A percentile compares a stretch with the other conserved stretches of the same genome.
Conservation (phyloP, 495 filamentous ascomycete species). For the Penicillium maclennaniae region DNA sequence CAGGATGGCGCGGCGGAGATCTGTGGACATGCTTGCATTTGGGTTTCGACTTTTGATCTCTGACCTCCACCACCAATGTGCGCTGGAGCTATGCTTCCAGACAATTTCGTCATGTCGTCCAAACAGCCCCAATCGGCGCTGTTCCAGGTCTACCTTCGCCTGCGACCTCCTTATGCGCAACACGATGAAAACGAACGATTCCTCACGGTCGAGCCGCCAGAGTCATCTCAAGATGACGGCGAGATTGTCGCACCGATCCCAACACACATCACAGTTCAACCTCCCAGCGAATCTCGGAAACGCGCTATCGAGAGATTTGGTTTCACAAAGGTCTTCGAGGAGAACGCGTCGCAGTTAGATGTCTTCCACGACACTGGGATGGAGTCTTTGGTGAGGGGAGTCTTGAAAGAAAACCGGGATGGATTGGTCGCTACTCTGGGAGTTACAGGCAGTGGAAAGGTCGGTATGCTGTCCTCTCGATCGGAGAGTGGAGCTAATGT, state of each 20-base stretch:
- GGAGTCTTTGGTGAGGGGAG: slow-evolving; percentile 70
- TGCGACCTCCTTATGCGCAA: slow-evolving; percentile 64
- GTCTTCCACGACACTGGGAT: slow-evolving; percentile 82
- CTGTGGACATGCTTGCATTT: slow-evolving; percentile 12
- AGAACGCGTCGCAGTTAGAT: slow-evolving; percentile 76
- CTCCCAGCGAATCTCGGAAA: slow-evolving; percentile 72
- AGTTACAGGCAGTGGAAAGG: slow-evolving; percentile 95
- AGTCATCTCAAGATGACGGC: slow-evolving; percentile 20
- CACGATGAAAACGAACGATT: slow-evolving; percentile 60
- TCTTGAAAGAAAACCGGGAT: slow-evolving; percentile 77
- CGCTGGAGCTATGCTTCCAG: not conserved
- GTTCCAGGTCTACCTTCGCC: slow-evolving; percentile 89
- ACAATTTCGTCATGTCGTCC: slow-evolving; percentile 21
- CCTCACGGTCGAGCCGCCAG: slow-evolving; percentile 65
- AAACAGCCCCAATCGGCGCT: slow-evolving; percentile 56
- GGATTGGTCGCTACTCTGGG: slow-evolving; percentile 88
- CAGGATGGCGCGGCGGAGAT: slow-evolving; percentile 14
- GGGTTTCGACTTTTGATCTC: slow-evolving; percentile 7
- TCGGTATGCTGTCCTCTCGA: slow-evolving; percentile 28
- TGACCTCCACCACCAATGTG: slow-evolving; percentile 13
- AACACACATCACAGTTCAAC: slow-evolving; percentile 83
- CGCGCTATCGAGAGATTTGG: slow-evolving; percentile 89
- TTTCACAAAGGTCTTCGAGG: slow-evolving; percentile 91
- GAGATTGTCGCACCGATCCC: slow-evolving; percentile 46
- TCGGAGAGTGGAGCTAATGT: slow-evolving; percentile 11